Conservation (phyloP, 139 green algal genomes). For the Tetraselmis chui region DNA sequence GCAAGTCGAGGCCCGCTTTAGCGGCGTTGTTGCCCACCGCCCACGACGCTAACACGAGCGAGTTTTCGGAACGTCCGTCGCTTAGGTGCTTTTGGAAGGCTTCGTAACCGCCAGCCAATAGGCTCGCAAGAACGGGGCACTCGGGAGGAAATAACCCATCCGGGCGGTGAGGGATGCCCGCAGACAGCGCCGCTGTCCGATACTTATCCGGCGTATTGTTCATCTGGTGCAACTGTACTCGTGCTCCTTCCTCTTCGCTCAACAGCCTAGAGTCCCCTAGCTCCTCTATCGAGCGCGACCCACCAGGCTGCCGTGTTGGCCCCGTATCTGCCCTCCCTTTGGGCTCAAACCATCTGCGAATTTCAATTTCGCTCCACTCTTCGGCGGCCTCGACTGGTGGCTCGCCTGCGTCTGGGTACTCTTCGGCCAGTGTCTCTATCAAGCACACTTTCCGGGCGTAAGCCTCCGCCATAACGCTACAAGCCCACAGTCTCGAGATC, state of each 20-base stretch:
- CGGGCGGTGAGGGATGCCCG: not conserved
- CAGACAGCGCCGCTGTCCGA: not conserved
- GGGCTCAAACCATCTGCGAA: not conserved
- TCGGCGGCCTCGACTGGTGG: not conserved
- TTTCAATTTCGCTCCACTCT: not conserved
- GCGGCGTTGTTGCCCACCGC: slow-evolving; percentile 4
- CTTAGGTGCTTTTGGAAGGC: not conserved
- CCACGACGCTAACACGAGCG: not conserved
- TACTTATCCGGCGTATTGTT: not conserved
- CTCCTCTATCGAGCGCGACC: too few relatives aligned
- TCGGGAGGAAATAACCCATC: slow-evolving; percentile 1
- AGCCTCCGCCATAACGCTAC: too few relatives aligned
- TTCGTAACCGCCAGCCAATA: not conserved
- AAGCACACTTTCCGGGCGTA: not conserved
- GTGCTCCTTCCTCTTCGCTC: too few relatives aligned
- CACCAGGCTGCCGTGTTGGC: not conserved
- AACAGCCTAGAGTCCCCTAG: too few relatives aligned
- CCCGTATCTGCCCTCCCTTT: not conserved
- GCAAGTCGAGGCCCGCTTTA: not conserved
- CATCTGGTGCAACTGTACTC: not conserved
- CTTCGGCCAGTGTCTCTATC: not conserved
- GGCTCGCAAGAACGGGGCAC: not conserved
- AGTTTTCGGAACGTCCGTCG: not conserved
- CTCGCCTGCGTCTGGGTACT: not conserved
- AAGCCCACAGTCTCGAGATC: too few relatives aligned